Conservation (phyloP, 768 basidiomycete species). For the Asterophora lycoperdoides region DNA sequence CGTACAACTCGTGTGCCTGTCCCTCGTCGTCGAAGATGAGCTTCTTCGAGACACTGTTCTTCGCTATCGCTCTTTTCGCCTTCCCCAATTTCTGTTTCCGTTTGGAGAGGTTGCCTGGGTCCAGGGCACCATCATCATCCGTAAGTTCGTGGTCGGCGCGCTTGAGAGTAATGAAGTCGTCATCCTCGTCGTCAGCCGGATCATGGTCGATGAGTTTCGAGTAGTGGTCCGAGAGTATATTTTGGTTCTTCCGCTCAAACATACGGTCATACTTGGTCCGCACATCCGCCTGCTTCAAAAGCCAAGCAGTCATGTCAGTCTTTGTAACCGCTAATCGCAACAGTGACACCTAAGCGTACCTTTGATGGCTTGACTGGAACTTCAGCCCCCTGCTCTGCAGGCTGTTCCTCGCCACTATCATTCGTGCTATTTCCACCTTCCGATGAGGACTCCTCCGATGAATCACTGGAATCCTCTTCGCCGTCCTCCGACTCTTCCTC, state of each 20-base stretch:
- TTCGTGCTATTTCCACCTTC: constrained; percentile 21
- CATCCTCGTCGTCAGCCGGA: constrained; percentile 40
- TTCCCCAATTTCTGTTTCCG: constrained; percentile 74
- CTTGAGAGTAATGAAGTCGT: constrained; percentile 93
- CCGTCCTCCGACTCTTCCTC: constrained; percentile 9
- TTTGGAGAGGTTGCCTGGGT: constrained; percentile 64
- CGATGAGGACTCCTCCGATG: constrained; percentile 11
- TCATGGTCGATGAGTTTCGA: constrained; percentile 77
- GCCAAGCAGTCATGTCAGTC: background rate
- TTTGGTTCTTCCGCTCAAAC: constrained; percentile 96
- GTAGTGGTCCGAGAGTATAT: constrained; percentile 88
- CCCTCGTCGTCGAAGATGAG: constrained; percentile 91
- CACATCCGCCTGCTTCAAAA: constrained; percentile 35
- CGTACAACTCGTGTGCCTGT: constrained; percentile 73
- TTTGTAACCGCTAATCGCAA: background rate
- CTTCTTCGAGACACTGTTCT: constrained; percentile 62
- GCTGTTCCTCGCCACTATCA: constrained; percentile 25
- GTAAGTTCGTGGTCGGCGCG: constrained; percentile 80
- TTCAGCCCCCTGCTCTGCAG: constrained; percentile 10
- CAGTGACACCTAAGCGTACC: constrained; percentile 27
- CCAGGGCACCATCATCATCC: constrained; percentile 24
- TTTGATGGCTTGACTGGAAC: constrained; percentile 30
- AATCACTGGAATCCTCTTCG: constrained; percentile 7
- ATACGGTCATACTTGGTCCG: constrained; percentile 97
- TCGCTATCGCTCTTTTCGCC: constrained; percentile 69